Evolutionary conservation across 176 grass and related monocot genomes (phyloP), one percentile per base, ranked within the genome.

Genomic region (Phoenix dactylifera): DNA sequence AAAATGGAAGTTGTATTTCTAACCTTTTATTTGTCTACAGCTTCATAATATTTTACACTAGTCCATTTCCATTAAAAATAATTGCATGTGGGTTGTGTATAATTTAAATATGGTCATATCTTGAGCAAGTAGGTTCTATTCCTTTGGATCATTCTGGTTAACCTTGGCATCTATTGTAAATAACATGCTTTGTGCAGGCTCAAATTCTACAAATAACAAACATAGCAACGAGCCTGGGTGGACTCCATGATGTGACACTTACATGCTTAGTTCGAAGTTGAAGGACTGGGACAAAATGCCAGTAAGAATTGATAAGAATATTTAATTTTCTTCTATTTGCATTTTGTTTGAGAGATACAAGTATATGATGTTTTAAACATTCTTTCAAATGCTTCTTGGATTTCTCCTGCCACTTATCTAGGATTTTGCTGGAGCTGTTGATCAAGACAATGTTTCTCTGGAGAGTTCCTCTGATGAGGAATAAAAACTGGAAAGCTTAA

Each of bases 251-350:
- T 63, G 76, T 16, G 76, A 86, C 54, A 91, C 68, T 25, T 86
- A 90, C 60, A 91, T 91, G 83, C 83, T 86, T 71, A 79, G 83
- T 64, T 58, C 83, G n/a, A 91, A 91, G 74, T 68, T 91, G 12
- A 91, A 91, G 68, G 83, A 91, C 51, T 86, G 87, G 87, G 87
- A 91, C 71, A 90, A 80, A 83, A 71, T 74, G 70, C 65, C 84
- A 59, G 87, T 86, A 77, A 66, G 64, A 18, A 15, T 4, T 57
- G 1, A 7, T 60, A 14, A 44, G 22, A 51, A 58, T 75, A 25
- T 22, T 66, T 24, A 26, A 55, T 32, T 66, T 26, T 57, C 6
- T 66, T 26, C 18, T 57, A 26, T 35, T 51, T 53, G 15, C 55
- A 39, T 58, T 57, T 61, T 72, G 16, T 49, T 25, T 66, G 22